These are phyloP conservation scores for Tulasnella sp. DNA, from an alignment of 768 basidiomycete species.

Conservation along the genomic window DNA sequence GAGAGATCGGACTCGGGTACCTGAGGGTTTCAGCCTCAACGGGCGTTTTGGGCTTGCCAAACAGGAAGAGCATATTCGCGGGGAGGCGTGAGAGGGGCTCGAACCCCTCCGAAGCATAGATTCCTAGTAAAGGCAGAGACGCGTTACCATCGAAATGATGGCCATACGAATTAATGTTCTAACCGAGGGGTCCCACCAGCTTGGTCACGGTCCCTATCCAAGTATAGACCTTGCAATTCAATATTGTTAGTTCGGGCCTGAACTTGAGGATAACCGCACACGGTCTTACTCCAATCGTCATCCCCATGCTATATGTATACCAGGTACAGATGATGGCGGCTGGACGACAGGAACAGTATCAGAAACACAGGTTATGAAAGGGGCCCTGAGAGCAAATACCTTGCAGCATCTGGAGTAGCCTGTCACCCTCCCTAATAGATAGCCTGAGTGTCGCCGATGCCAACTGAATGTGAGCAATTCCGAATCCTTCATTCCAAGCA, in stretches of 20 bases:
- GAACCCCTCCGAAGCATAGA: background rate
- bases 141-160: background rate
- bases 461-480: background rate
- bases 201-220: background rate
- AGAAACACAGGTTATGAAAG: background rate
- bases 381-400: too few relatives aligned
- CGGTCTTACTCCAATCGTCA: background rate
- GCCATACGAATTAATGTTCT: background rate
- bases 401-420: constrained; percentile 4
- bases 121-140: background rate
- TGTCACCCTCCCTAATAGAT: background rate
- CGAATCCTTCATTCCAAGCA: background rate
- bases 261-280: background rate
- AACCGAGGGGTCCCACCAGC: background rate
- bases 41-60: background rate
- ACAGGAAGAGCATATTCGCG: background rate
- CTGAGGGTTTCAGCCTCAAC: background rate
- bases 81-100: constrained; percentile 7
- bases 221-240: background rate
- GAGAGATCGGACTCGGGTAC: background rate
- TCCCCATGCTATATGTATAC: constrained; percentile 15
- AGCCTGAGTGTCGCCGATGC: background rate
- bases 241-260: background rate
- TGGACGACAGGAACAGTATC: background rate
- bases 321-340: background rate